A percentile compares a stretch with the other conserved stretches of the same genome.
Evolutionary conservation across 139 green algal genomes (phyloP).

Genomic region (Chlorella sp.): DNA sequence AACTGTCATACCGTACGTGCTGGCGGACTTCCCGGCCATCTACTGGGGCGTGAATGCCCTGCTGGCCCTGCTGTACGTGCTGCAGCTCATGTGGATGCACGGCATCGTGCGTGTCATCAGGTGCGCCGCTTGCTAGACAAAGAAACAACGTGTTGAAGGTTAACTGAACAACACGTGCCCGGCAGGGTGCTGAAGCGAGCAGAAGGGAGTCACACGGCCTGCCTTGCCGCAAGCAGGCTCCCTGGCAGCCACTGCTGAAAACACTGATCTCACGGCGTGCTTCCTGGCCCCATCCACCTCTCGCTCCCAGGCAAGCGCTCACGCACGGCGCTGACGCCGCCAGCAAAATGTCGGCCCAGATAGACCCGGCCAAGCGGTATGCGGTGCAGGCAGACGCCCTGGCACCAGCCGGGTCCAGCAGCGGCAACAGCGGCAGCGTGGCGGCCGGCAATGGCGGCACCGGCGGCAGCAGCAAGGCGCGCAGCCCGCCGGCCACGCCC

Average conservation of each 20-base stretch:
- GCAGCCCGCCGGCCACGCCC: no score
- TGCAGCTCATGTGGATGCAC: slow-evolving; percentile 53
- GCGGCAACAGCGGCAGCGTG: no score
- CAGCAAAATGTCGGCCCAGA: slow-evolving; percentile 7
- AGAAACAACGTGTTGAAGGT: background rate
- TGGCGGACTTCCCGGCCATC: slow-evolving; percentile 20
- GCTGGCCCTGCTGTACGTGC: slow-evolving; percentile 34
- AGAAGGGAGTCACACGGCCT: no score
- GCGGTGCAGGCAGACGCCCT: background rate
- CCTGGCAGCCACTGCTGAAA: no score
- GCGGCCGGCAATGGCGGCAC: no score
- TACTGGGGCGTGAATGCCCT: slow-evolving; percentile 33
- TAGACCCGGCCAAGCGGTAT: slow-evolving; percentile 48
- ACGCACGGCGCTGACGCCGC: background rate
- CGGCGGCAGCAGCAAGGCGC: no score
- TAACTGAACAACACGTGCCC: no score
- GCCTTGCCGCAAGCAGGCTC: no score
- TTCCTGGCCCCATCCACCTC: no score
- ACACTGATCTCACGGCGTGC: no score
- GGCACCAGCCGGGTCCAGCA: no score
- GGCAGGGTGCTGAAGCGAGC: no score
- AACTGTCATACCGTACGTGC: slow-evolving; percentile 13
- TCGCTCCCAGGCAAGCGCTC: background rate
- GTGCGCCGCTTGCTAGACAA: background rate
- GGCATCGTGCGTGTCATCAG: slow-evolving; percentile 34